These are phyloP conservation scores for Penicillium silybi DNA, from an alignment of 495 filamentous ascomycete genomes.

Conservation along the genomic window DNA sequence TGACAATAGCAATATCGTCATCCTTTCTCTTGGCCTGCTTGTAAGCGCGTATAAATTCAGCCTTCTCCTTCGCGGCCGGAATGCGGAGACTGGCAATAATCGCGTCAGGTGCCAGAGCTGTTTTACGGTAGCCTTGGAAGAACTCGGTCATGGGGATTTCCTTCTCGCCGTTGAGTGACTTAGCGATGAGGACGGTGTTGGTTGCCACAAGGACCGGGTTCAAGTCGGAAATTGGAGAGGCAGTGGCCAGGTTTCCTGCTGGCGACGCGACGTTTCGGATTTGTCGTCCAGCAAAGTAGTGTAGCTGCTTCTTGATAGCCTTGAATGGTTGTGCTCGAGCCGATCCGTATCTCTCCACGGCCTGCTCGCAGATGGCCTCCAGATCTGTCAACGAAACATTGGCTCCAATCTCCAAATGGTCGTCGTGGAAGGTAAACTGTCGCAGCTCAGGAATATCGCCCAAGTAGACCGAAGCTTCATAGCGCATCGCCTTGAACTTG, in stretches of 20 bases:
- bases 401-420: constrained; percentile 81
- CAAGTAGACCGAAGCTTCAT: constrained; percentile 83
- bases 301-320: constrained; percentile 49
- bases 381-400: constrained; percentile 85
- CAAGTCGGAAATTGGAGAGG: constrained; percentile 92
- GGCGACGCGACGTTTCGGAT: constrained; percentile 97
- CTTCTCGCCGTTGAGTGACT: constrained; percentile 61
- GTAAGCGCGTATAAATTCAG: constrained; percentile 65
- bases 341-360: constrained; percentile 74
- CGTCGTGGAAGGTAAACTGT: constrained; percentile 72
- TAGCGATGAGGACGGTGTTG: constrained; percentile 75
- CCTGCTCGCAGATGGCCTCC: constrained; percentile 60
- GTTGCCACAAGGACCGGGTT: constrained; percentile 93
- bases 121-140: constrained; percentile 87
- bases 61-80: constrained; percentile 55
- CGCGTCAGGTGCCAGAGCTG: constrained; percentile 74
- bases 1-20: constrained; percentile 96
- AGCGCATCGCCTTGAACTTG: constrained; percentile 95
- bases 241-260: constrained; percentile 91
- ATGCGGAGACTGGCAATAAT: constrained; percentile 86
- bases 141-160: constrained; percentile 90
- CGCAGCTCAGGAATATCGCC: constrained; percentile 88
- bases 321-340: constrained; percentile 59
- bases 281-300: constrained; percentile 91
- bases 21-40: constrained; percentile 96